phyloP scores from a whole-genome alignment of 352 stramenopile genomes.

The Saprolegnia parasitica region DNA sequence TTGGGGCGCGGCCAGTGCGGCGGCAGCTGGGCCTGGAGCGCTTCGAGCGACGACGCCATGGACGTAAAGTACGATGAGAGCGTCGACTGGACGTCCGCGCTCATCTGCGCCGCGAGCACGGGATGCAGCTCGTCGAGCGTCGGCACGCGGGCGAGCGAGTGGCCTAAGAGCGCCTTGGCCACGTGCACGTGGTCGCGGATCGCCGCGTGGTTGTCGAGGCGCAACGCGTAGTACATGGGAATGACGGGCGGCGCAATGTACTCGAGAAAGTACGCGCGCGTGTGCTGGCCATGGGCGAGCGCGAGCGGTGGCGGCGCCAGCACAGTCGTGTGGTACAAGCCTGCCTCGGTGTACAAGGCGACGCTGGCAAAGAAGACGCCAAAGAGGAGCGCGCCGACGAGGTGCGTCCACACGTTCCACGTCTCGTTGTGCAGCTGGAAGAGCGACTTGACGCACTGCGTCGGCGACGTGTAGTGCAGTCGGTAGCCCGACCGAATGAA shows the following conservation, averaged over 20 bases:
- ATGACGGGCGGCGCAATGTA: conserved; percentile 18
- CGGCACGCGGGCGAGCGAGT: conserved; percentile 75
- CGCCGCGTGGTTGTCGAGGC: conserved; percentile 2
- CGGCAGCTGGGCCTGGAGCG: background rate
- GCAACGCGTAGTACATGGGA: conserved; percentile 11
- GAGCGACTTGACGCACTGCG: conserved; percentile 69
- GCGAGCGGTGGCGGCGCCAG: background rate
- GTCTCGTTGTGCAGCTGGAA: conserved; percentile 88
- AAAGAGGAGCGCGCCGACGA: conserved; percentile 81
- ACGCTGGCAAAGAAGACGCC: conserved; percentile 31
- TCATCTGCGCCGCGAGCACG: conserved; percentile 62
- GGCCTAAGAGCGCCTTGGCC: conserved; percentile 67
- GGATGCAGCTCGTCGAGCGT: conserved; percentile 71
- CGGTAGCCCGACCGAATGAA: conserved; percentile 84
- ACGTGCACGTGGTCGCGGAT: conserved; percentile 61
- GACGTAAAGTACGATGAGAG: background rate
- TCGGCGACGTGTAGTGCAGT: conserved; percentile 65
- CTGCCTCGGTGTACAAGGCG: background rate
- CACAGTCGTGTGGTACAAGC: background rate
- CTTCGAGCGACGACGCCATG: conserved; percentile 1
- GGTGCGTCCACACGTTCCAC: conserved; percentile 85
- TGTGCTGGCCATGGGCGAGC: conserved; percentile 6
- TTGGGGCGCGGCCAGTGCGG: background rate
- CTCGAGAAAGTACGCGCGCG: conserved; percentile 47
- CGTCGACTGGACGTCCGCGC: background rate